Percentiles rank a stretch among this genome's conserved stretches.
Evolutionary conservation across 345 rosid species (phyloP).

Genomic region (Brassica carinata): DNA sequence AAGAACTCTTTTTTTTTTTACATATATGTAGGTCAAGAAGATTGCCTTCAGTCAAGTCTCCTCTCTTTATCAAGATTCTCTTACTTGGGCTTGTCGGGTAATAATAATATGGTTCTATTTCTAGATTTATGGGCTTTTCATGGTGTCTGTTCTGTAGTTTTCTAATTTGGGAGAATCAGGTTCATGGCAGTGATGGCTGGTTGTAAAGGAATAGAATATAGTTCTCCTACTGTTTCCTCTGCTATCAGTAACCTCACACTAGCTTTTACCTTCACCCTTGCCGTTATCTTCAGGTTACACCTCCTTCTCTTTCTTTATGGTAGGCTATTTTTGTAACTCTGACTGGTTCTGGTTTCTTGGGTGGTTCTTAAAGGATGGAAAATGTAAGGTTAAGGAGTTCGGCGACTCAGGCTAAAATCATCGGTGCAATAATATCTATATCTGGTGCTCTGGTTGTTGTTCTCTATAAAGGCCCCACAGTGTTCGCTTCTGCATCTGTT

Average conservation of each 20-base stretch:
- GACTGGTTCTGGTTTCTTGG: background rate
- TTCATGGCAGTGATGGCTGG: conserved; percentile 13
- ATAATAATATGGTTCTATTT: background rate
- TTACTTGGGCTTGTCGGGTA: background rate
- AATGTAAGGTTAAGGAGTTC: conserved; percentile 27
- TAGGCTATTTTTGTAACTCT: background rate
- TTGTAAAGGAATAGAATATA: conserved; percentile 33
- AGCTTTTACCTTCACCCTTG: conserved; percentile 33
- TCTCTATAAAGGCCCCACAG: conserved; percentile 29
- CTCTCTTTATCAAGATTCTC: background rate
- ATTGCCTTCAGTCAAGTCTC: conserved; percentile 23
- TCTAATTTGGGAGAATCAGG: conserved; percentile 16
- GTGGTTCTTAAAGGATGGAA: conserved; percentile 22
- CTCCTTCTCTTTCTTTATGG: background rate
- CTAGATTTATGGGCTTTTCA: background rate
- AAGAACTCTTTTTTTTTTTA: background rate
- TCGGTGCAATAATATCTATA: conserved; percentile 38
- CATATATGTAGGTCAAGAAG: conserved; percentile 33
- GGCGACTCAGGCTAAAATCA: conserved; percentile 34
- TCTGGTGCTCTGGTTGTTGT: conserved; percentile 37
- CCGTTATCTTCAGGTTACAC: conserved; percentile 36
- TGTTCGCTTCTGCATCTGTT: conserved; percentile 13
- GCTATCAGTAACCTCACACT: conserved; percentile 38
- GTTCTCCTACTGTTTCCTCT: conserved; percentile 37
- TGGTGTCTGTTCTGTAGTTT: background rate